Evolutionary conservation across 345 rosid species (phyloP).

Genomic region (Moringa oleifera): DNA sequence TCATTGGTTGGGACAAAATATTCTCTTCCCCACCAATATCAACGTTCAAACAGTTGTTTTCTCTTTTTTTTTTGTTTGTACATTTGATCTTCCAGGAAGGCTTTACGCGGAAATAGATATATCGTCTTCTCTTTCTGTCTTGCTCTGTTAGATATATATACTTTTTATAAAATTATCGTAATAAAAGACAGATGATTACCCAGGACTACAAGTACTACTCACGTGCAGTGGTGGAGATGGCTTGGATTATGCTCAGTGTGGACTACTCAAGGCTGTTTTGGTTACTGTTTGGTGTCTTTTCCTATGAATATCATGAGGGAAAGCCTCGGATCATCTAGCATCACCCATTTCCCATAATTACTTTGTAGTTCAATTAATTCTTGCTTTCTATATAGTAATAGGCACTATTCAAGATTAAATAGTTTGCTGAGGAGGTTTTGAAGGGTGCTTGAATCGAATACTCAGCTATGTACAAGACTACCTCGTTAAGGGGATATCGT

Average conservation of each 20-base stretch:
- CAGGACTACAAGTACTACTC: constrained; percentile 42
- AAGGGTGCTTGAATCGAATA: constrained; percentile 17
- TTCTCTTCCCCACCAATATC: constrained; percentile 23
- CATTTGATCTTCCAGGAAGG: too few relatives aligned
- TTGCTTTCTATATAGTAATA: neutral
- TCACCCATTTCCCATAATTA: neutral
- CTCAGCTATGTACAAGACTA: constrained; percentile 41
- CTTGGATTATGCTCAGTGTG: constrained; percentile 62
- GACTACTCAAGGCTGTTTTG: constrained; percentile 76
- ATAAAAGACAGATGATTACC: constrained; percentile 51
- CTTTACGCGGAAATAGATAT: neutral
- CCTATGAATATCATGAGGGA: constrained; percentile 86
- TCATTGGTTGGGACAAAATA: constrained; percentile 27
- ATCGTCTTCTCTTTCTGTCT: neutral
- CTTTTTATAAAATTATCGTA: constrained; percentile 10
- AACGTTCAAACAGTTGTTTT: neutral
- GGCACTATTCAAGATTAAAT: neutral
- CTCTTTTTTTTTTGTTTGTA: too few relatives aligned
- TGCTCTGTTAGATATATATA: neutral
- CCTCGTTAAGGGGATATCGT: constrained; percentile 23
- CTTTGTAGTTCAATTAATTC: too few relatives aligned
- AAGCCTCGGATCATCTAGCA: constrained; percentile 78
- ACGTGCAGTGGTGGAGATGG: constrained; percentile 52
- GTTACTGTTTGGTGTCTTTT: constrained; percentile 67
- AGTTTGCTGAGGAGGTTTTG: neutral